These are phyloP conservation scores for Plasmodium yoelii DNA, from an alignment of 169 alveolate genomes.

Conservation along the genomic window DNA sequence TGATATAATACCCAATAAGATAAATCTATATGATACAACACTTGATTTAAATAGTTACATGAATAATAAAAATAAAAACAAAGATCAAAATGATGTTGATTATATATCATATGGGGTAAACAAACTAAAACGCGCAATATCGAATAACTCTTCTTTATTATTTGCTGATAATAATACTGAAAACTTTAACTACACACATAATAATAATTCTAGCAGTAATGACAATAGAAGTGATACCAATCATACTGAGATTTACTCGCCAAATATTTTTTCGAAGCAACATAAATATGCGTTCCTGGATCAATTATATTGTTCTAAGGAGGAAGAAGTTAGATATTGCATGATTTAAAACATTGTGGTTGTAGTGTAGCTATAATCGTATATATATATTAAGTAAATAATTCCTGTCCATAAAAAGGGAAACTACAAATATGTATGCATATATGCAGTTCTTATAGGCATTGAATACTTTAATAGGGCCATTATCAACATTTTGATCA, in stretches of 20 bases:
- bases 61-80: neutral
- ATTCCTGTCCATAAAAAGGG: too few species aligned
- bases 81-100: neutral
- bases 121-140: neutral
- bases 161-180: neutral
- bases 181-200: neutral
- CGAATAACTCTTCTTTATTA: neutral
- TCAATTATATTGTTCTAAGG: too few species aligned
- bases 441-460: too few species aligned
- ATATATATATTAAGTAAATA: too few species aligned
- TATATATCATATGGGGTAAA: neutral
- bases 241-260: neutral
- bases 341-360: too few species aligned
- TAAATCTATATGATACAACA: constrained; percentile 17
- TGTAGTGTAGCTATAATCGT: neutral
- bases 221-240: neutral
- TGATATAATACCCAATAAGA: constrained; percentile 4
- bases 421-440: too few species aligned
- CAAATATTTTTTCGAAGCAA: too few species aligned
- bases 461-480: too few species aligned
- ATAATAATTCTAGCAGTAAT: neutral
- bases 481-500: too few species aligned
- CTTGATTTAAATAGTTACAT: neutral
- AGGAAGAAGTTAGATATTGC: too few species aligned
- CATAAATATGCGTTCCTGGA: too few species aligned